Percentiles rank a stretch among this genome's conserved stretches.
Evolutionary conservation across 2,329 filamentous ascomycete species (phyloP).

Genomic region (Raffaelea deltoideospora): DNA sequence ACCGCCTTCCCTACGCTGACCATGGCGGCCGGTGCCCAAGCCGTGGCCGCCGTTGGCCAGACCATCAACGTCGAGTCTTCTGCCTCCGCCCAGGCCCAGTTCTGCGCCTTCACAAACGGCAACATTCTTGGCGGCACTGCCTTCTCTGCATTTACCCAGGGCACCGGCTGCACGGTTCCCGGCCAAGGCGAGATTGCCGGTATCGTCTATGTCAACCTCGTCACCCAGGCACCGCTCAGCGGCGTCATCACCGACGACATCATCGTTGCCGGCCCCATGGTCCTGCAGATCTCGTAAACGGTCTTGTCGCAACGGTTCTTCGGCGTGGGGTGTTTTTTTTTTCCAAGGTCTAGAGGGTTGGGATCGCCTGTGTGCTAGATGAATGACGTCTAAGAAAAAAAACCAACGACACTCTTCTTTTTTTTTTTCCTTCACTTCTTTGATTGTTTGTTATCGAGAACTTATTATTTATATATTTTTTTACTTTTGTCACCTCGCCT

Average conservation of each 20-base stretch:
- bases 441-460: too few relatives aligned
- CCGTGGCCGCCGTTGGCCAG: slow-evolving; percentile 24
- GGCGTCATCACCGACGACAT: slow-evolving; percentile 45
- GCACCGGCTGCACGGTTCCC: slow-evolving; percentile 44
- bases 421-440: too few relatives aligned
- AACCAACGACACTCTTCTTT: too few relatives aligned
- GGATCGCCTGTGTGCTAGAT: too few relatives aligned
- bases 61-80: slow-evolving; percentile 33
- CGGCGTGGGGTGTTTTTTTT: background rate
- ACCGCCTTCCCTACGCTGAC: slow-evolving; percentile 45
- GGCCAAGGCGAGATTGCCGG: slow-evolving; percentile 37
- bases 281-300: slow-evolving; percentile 32
- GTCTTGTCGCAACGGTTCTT: too few relatives aligned
- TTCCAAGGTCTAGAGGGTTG: too few relatives aligned
- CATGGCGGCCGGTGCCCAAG: slow-evolving; percentile 29
- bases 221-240: slow-evolving; percentile 32
- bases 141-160: slow-evolving; percentile 40
- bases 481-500: too few relatives aligned
- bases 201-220: slow-evolving; percentile 52
- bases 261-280: slow-evolving; percentile 50
- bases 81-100: slow-evolving; percentile 33
- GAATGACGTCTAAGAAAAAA: too few relatives aligned
- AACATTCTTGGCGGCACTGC: slow-evolving; percentile 39
- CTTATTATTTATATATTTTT: too few relatives aligned
- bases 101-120: slow-evolving; percentile 55